These are phyloP conservation scores for Quercus robur DNA, from an alignment of 306 rosid genomes.

Conservation along the genomic window DNA sequence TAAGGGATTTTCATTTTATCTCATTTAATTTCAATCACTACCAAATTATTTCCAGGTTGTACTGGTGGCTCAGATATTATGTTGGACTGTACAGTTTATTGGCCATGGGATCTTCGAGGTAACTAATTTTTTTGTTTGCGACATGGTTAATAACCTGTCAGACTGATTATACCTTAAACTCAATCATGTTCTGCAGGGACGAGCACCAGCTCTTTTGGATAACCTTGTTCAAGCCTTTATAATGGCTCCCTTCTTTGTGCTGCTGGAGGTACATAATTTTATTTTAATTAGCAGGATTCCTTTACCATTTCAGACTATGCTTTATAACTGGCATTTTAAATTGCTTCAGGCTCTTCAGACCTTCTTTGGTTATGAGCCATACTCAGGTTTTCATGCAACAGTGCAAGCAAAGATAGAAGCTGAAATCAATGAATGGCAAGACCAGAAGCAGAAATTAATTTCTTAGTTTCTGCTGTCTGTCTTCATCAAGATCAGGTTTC, in stretches of 20 bases:
- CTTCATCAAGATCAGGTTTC: background rate
- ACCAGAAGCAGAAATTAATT: conserved; percentile 47
- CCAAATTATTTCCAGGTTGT: conserved; percentile 51
- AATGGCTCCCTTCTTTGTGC: conserved; percentile 92
- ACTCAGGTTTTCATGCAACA: conserved; percentile 59
- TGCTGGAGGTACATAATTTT: conserved; percentile 59
- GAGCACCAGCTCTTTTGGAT: conserved; percentile 84
- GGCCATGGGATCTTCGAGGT: conserved; percentile 89
- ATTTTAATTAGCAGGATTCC: background rate
- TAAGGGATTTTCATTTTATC: background rate
- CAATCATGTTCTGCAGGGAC: conserved; percentile 39
- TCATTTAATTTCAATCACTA: background rate
- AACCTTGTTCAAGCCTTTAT: conserved; percentile 70
- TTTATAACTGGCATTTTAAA: background rate
- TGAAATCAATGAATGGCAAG: conserved; percentile 54
- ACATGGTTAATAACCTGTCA: conserved; percentile 1
- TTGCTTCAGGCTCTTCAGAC: conserved; percentile 55
- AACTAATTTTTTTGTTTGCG: background rate
- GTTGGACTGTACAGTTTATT: conserved; percentile 80
- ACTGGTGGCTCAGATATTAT: conserved; percentile 60
- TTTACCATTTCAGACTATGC: background rate
- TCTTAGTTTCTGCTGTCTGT: conserved; percentile 32
- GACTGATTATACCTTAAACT: background rate
- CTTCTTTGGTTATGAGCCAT: conserved; percentile 64
- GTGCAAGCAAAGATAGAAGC: conserved; percentile 55